Evolutionary conservation across 805 yeast genomes (phyloP).

Genomic region (Candida insectalens): DNA sequence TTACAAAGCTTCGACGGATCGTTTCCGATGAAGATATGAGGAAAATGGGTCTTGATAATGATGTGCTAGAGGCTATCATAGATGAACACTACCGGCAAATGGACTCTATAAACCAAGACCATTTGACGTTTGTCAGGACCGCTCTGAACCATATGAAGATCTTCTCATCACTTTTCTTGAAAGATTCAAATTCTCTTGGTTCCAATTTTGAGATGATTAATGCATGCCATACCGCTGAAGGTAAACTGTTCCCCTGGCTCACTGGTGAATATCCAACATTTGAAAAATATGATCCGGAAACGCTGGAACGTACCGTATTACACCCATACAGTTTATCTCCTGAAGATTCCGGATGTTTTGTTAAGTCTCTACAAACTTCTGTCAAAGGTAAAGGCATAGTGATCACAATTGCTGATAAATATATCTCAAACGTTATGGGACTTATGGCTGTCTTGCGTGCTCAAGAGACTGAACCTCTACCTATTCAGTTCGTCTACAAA

Average conservation of each 20-base stretch:
- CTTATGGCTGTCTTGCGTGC: slow-evolving; percentile 40
- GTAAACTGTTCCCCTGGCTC: slow-evolving; percentile 32
- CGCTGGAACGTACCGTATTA: slow-evolving; percentile 5
- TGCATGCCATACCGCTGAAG: slow-evolving; percentile 3
- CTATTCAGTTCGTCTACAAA: slow-evolving; percentile 37
- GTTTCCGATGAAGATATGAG: slow-evolving; percentile 16
- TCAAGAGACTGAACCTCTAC: slow-evolving; percentile 33
- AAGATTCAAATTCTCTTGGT: slow-evolving; percentile 5
- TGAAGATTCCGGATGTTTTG: slow-evolving; percentile 12
- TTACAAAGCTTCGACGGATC: slow-evolving; percentile 12
- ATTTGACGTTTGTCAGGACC: slow-evolving; percentile 16
- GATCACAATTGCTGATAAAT: slow-evolving; percentile 36
- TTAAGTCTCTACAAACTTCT: slow-evolving; percentile 19
- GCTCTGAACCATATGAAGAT: slow-evolving; percentile 18
- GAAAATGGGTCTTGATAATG: slow-evolving; percentile 14
- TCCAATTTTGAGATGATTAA: neutral
- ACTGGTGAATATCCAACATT: slow-evolving; percentile 28
- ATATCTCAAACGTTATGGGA: slow-evolving; percentile 37
- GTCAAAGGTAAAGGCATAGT: slow-evolving; percentile 44
- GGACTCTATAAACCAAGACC: slow-evolving; percentile 14
- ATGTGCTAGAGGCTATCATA: slow-evolving; percentile 13
- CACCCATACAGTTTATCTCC: slow-evolving; percentile 9
- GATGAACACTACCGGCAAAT: slow-evolving; percentile 13
- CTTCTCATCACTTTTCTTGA: slow-evolving; percentile 16
- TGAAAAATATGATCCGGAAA: slow-evolving; percentile 23